phyloP scores from a whole-genome alignment of 139 green algal genomes.

The Chlorella sp. region DNA sequence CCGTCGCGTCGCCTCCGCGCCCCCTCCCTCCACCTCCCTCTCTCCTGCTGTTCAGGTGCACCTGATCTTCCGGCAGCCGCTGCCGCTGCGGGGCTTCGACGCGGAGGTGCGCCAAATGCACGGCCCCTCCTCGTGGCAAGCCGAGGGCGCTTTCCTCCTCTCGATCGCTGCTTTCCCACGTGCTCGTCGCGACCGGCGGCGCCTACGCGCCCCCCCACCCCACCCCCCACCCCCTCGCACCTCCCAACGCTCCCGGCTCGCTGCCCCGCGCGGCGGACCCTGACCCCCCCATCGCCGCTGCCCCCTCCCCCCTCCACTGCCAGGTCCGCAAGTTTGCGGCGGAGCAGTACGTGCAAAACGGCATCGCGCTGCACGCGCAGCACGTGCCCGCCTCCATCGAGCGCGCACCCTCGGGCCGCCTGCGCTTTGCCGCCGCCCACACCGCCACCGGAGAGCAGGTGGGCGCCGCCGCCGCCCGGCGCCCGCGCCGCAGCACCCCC shows the following conservation, averaged over 20 bases:
- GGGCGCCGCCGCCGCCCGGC: not conserved
- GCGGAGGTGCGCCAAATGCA: slow-evolving; percentile 42
- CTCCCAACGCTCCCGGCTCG: too few species aligned
- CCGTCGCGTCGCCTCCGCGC: too few species aligned
- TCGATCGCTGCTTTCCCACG: too few species aligned
- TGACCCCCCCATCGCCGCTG: too few species aligned
- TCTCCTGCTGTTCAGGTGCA: too few species aligned
- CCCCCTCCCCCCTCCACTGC: not conserved
- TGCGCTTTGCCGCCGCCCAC: slow-evolving; percentile 10
- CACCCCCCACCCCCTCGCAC: too few species aligned
- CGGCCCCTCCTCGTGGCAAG: too few species aligned
- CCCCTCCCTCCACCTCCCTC: too few species aligned
- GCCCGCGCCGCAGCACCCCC: not conserved
- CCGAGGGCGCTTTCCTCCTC: too few species aligned
- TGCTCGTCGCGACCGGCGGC: too few species aligned
- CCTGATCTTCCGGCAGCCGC: slow-evolving; percentile 72
- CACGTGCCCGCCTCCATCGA: slow-evolving; percentile 22
- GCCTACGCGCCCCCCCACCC: too few species aligned
- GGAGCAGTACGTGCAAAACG: slow-evolving; percentile 47
- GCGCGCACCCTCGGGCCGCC: slow-evolving; percentile 16
- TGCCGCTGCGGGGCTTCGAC: slow-evolving; percentile 72
- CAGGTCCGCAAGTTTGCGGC: slow-evolving; percentile 31
- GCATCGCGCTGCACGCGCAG: slow-evolving; percentile 47
- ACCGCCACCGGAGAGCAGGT: slow-evolving; percentile 9
- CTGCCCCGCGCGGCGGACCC: too few species aligned